Base-by-base conservation (phyloP, 2,329 filamentous ascomycete genomes). In the Calonectria pseudoturangicola region DNA sequence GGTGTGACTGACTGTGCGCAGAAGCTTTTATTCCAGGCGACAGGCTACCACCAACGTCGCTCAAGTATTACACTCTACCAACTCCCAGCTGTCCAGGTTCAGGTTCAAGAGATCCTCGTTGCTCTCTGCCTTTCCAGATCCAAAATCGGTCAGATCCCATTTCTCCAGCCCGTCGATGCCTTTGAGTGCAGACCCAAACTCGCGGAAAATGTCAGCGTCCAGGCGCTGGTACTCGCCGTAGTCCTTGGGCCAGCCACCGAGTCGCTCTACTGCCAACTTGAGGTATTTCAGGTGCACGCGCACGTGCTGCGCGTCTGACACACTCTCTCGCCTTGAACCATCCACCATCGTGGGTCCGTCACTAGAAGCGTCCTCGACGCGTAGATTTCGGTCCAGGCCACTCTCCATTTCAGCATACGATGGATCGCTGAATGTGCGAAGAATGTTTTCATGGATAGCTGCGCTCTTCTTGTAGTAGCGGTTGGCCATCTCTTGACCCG, bases 391-490 rank as follows among this genome's bases (percentile, higher is more conserved):
- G 21, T 60, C 54, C n/a, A 41, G 12, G 1, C 54, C 54, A 12
- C 33, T 21, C 33, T 60, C 54, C 54, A 60, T 60, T 27, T 60
- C 54, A 18, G 54, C 36, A 7, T 41, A 60, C 36, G 54, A 41
- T 6, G 54, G 54, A 5, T 60, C 54, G 54, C 33, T 60, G 21
- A 60, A 60, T 2, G 39, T 41, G n/a, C 54, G 54, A 4, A 60
- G 54, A 21, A 60, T 60, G 13, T 60, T 60, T 28, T 60, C 54
- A 21, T 60, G 54, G 12, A 60, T 18, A 0, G 54, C 33, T 4
- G 54, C 54, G 13, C 54, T 60, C 54, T 41, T 60, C 54, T 60
- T 60, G 54, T 60, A 60, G 21, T 60, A 60, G 54, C 54, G 54
- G 10, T 39, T 60, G 1, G 54, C 33, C 54, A 60, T 60, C 25